phyloP scores from a whole-genome alignment of 2,329 filamentous ascomycete genomes.

The Cladophialophora bantiana region DNA sequence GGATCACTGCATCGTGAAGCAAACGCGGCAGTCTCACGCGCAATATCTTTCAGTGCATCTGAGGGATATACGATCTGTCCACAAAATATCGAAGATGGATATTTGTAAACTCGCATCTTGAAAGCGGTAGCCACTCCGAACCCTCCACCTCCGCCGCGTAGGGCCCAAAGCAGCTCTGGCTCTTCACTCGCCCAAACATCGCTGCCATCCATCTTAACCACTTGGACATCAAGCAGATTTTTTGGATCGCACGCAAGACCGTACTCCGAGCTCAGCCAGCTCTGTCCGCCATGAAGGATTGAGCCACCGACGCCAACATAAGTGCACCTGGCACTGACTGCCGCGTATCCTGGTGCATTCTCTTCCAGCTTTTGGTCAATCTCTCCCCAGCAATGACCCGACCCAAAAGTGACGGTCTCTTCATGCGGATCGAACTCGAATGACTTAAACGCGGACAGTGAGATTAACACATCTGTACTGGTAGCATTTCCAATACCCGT shows the following conservation, averaged over 20 bases:
- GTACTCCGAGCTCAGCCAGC: constrained; percentile 50
- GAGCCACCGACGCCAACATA: constrained; percentile 52
- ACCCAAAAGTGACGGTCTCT: constrained; percentile 47
- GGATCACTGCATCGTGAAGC: constrained; percentile 20
- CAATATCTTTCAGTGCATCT: constrained; percentile 23
- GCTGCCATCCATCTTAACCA: constrained; percentile 49
- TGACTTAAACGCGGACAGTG: constrained; percentile 47
- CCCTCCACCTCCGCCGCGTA: constrained; percentile 51
- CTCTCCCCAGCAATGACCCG: constrained; percentile 49
- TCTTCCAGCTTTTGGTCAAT: constrained; percentile 48
- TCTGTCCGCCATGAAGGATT: constrained; percentile 49
- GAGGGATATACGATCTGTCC: constrained; percentile 35
- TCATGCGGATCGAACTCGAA: constrained; percentile 46
- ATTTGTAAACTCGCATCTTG: constrained; percentile 35
- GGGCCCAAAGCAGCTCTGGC: constrained; percentile 52
- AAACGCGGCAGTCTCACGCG: constrained; percentile 28
- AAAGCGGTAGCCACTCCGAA: constrained; percentile 35
- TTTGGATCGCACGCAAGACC: constrained; percentile 50
- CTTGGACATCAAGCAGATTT: constrained; percentile 51
- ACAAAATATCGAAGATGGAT: constrained; percentile 32
- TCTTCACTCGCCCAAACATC: constrained; percentile 50
- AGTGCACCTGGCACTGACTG: constrained; percentile 47
- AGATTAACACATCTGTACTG: constrained; percentile 49
- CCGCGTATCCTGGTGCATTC: constrained; percentile 45
- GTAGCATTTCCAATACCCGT: constrained; percentile 49